phyloP scores from a whole-genome alignment of 2,329 filamentous ascomycete species.

The Trichoderma polysporum region DNA sequence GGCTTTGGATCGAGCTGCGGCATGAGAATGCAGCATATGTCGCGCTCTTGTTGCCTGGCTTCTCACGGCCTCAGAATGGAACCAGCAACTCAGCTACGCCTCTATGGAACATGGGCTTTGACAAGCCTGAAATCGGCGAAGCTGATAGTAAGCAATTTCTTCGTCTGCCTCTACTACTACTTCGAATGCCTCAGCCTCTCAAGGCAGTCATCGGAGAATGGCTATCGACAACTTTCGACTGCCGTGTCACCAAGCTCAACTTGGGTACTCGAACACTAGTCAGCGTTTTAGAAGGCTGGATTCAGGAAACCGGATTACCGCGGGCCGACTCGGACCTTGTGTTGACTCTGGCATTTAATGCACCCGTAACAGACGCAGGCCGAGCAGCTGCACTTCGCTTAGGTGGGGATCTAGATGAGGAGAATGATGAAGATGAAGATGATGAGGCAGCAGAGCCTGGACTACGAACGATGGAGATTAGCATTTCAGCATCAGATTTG shows the following conservation, averaged over 20 bases:
- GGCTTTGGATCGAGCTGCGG: conserved; percentile 47
- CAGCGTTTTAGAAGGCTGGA: conserved; percentile 52
- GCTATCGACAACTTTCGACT: conserved; percentile 55
- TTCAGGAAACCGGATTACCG: conserved; percentile 39
- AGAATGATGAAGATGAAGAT: conserved; percentile 25
- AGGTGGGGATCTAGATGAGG: conserved; percentile 10
- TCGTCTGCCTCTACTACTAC: conserved; percentile 51
- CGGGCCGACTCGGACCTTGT: conserved; percentile 45
- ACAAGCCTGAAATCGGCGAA: conserved; percentile 7
- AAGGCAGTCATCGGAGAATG: conserved; percentile 52
- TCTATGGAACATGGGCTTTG: conserved; percentile 27
- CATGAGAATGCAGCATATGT: conserved; percentile 55
- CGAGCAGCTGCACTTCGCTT: neutral
- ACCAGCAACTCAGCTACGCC: neutral
- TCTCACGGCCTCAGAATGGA: conserved; percentile 20
- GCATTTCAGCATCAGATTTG: conserved; percentile 50
- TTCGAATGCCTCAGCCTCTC: conserved; percentile 56
- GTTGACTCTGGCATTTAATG: conserved; percentile 52
- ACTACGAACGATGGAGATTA: conserved; percentile 50
- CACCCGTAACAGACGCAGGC: conserved; percentile 32
- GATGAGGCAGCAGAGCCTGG: conserved; percentile 28
- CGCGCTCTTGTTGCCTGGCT: conserved; percentile 50
- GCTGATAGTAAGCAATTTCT: conserved; percentile 39
- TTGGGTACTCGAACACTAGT: conserved; percentile 53
- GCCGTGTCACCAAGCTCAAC: conserved; percentile 50